Conservation (phyloP, 2,329 filamentous ascomycete genomes). For the Trichoderma endophyticum region DNA sequence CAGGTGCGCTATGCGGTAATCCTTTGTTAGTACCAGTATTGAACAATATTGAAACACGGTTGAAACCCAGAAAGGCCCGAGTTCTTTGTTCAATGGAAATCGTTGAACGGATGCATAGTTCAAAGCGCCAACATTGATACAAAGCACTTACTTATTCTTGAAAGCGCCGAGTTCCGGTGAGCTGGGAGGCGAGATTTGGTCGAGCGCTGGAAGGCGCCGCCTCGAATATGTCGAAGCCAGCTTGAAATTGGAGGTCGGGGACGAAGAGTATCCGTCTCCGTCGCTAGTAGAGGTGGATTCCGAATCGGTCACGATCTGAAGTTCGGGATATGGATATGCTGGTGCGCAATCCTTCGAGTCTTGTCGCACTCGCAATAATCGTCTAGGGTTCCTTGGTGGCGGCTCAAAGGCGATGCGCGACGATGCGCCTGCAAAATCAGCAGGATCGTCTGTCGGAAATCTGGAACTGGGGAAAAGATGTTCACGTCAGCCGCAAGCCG, state of each 20-base stretch:
- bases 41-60: not conserved
- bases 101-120: not conserved
- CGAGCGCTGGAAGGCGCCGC: slow-evolving; percentile 40
- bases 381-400: slow-evolving; percentile 36
- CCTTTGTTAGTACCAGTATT: slow-evolving; percentile 15
- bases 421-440: not conserved
- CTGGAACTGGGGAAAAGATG: not conserved
- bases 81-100: not conserved
- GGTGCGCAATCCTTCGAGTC: slow-evolving; percentile 43
- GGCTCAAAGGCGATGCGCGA: slow-evolving; percentile 32
- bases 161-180: slow-evolving; percentile 47
- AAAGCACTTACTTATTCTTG: slow-evolving; percentile 41
- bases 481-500: slow-evolving; percentile 17
- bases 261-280: slow-evolving; percentile 24
- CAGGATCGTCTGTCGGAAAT: not conserved
- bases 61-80: not conserved
- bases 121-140: not conserved
- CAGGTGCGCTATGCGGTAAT: slow-evolving; percentile 31
- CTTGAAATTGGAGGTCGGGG: slow-evolving; percentile 38
- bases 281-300: slow-evolving; percentile 30
- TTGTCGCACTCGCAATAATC: slow-evolving; percentile 26
- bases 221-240: slow-evolving; percentile 29
- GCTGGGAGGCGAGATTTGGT: slow-evolving; percentile 53
- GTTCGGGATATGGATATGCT: slow-evolving; percentile 38
- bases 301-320: slow-evolving; percentile 15